Conservation (phyloP, 1,284 basidiomycete species). For the Cutaneotrichosporon daszewskae region DNA sequence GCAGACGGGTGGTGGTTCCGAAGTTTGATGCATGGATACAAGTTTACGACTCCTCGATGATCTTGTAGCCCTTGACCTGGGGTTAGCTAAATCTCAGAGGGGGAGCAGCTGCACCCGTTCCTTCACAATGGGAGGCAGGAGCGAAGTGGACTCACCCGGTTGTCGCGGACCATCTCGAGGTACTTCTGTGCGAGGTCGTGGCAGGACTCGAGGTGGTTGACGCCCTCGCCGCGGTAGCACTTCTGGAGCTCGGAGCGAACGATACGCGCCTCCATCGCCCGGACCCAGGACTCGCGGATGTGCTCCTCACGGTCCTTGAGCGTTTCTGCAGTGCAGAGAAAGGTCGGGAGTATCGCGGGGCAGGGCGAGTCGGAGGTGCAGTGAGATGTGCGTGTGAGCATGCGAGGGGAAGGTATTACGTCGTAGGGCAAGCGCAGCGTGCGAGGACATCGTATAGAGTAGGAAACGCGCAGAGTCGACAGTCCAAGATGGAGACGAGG, state of each 20-base stretch:
- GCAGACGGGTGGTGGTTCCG: too few relatives aligned
- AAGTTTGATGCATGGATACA: slow-evolving; percentile 19
- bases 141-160: slow-evolving; percentile 60
- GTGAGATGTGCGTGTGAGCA: too few relatives aligned
- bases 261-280: slow-evolving; percentile 86
- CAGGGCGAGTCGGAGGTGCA: background rate
- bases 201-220: slow-evolving; percentile 86
- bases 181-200: slow-evolving; percentile 82
- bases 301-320: slow-evolving; percentile 62
- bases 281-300: slow-evolving; percentile 89
- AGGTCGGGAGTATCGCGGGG: background rate
- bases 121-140: background rate
- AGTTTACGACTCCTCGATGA: slow-evolving; percentile 48
- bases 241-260: slow-evolving; percentile 85
- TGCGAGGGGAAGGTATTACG: too few relatives aligned
- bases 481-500: background rate
- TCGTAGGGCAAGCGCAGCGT: background rate
- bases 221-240: slow-evolving; percentile 86
- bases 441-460: background rate
- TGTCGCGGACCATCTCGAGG: slow-evolving; percentile 70
- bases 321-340: slow-evolving; percentile 42
- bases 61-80: slow-evolving; percentile 57
- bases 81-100: too few relatives aligned
- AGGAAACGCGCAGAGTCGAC: background rate
- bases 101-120: too few relatives aligned